Evolutionary conservation across 2,329 filamentous ascomycete genomes (phyloP).

Genomic region (Epichloe elymi): DNA sequence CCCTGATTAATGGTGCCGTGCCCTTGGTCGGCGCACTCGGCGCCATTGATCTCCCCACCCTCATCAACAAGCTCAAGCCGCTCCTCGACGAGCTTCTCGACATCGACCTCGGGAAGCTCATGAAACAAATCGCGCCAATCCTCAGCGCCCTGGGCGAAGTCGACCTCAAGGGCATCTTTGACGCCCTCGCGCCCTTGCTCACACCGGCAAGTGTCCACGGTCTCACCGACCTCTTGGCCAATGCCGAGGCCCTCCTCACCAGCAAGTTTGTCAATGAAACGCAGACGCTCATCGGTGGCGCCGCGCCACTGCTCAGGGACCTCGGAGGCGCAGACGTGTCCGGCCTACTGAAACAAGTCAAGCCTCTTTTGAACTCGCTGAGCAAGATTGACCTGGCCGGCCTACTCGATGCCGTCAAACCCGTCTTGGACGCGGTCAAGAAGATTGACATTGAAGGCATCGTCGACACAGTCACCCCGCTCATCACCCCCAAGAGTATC

Average conservation of each 20-base stretch:
- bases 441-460: constrained; percentile 25
- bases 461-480: constrained; percentile 23
- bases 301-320: constrained; percentile 22
- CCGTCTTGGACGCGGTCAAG: constrained; percentile 23
- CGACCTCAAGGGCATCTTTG: constrained; percentile 21
- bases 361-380: constrained; percentile 23
- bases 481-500: constrained; percentile 26
- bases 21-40: constrained; percentile 23
- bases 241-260: constrained; percentile 25
- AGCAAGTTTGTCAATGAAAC: constrained; percentile 28
- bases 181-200: constrained; percentile 21
- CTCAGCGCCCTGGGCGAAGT: constrained; percentile 18
- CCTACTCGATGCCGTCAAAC: constrained; percentile 21
- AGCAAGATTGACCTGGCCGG: constrained; percentile 21
- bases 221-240: constrained; percentile 21
- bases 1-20: constrained; percentile 21
- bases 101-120: constrained; percentile 15
- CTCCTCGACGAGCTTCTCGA: constrained; percentile 19
- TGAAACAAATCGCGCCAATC: constrained; percentile 17
- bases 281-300: constrained; percentile 23
- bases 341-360: constrained; percentile 21
- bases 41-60: constrained; percentile 19
- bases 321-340: constrained; percentile 24
- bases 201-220: constrained; percentile 21
- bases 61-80: constrained; percentile 18